phyloP scores from a whole-genome alignment of 2,329 filamentous ascomycete genomes.

The Alternaria ethzedia region DNA sequence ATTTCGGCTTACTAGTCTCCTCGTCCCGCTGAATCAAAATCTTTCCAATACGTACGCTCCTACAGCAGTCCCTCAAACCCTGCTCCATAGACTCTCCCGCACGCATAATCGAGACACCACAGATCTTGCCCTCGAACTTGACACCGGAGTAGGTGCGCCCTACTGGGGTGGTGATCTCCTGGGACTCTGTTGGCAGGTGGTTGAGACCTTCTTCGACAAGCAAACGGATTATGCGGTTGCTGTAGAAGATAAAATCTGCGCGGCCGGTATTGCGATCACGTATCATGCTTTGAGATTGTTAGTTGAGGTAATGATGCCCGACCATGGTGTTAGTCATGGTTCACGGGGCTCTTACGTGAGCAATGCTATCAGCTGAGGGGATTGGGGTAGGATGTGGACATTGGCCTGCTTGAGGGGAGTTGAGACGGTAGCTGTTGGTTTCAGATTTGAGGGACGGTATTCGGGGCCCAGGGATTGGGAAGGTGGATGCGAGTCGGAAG shows the following conservation, averaged over 20 bases:
- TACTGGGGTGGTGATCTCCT: conserved; percentile 88
- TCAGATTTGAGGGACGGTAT: conserved; percentile 77
- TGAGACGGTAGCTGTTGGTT: conserved; percentile 88
- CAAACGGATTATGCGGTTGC: conserved; percentile 94
- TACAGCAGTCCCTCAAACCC: conserved; percentile 92
- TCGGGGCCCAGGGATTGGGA: conserved; percentile 76
- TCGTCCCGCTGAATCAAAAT: conserved; percentile 98
- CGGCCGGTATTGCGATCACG: conserved; percentile 87
- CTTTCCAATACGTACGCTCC: conserved; percentile 97
- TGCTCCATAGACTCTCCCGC: conserved; percentile 99
- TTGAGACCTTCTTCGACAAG: conserved; percentile 97
- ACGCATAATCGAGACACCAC: conserved; percentile 97
- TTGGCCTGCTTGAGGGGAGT: conserved; percentile 81
- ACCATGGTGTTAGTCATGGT: conserved; percentile 5
- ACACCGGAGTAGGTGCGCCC: conserved; percentile 88
- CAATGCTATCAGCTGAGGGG: conserved; percentile 94
- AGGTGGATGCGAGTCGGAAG: conserved; percentile 42
- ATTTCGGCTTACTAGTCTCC: conserved; percentile 86
- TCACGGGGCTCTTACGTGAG: conserved; percentile 76
- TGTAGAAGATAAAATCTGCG: conserved; percentile 99
- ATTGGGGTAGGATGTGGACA: conserved; percentile 88
- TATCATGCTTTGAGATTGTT: conserved; percentile 74
- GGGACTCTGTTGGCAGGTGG: conserved; percentile 88
- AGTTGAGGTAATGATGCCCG: not conserved
- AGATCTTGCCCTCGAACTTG: conserved; percentile 97